Percentiles rank a stretch among this genome's conserved stretches.
phyloP scores from a whole-genome alignment of 208 protist species.

The Acanthamoeba culbertsoni region DNA sequence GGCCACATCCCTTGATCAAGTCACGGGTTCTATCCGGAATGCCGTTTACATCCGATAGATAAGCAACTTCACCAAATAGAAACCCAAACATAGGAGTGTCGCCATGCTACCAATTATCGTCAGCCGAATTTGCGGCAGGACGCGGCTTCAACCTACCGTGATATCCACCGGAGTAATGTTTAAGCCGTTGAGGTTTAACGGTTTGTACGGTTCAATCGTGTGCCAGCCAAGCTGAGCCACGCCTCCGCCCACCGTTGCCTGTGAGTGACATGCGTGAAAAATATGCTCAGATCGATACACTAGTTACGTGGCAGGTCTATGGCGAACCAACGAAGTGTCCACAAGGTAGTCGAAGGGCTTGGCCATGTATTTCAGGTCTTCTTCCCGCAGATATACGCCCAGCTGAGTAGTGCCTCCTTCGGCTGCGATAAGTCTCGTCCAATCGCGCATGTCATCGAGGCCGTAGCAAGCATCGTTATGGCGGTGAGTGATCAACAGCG shows the following conservation, averaged over 20 bases:
- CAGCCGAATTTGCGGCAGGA: not conserved
- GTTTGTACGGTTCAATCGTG: not conserved
- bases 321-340: not conserved
- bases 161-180: not conserved
- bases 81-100: not conserved
- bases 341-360: not conserved
- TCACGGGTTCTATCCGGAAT: not conserved
- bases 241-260: not conserved
- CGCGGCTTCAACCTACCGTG: not conserved
- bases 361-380: not conserved
- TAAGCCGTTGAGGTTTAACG: not conserved
- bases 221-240: not conserved
- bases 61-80: slow-evolving; percentile 19
- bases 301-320: not conserved
- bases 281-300: not conserved
- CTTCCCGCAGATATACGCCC: not conserved
- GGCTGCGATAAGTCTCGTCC: not conserved
- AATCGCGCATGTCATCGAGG: slow-evolving; percentile 53
- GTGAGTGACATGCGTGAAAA: too few relatives aligned
- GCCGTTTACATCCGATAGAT: not conserved
- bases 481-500: slow-evolving; percentile 34
- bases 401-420: not conserved
- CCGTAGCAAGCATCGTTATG: slow-evolving; percentile 35
- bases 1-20: not conserved
- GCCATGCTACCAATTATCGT: not conserved